Evolutionary conservation across 1,284 basidiomycete species (phyloP).

Genomic region (Neolentinus lepideus): DNA sequence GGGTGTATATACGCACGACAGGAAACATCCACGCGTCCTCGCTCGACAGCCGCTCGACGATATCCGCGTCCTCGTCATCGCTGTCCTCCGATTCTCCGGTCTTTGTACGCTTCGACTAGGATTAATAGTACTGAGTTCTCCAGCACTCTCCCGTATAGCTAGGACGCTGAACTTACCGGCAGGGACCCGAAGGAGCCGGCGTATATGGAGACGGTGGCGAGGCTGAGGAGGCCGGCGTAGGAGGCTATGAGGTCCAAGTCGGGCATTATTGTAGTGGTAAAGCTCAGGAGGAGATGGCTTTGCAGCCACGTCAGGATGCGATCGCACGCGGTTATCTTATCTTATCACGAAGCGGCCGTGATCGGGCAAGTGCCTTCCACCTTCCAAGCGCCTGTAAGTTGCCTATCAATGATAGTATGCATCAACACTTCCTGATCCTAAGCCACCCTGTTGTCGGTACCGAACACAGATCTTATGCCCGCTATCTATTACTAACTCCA

Average conservation of each 20-base stretch:
- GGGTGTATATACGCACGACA: too few relatives aligned
- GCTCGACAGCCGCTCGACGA: conserved; percentile 51
- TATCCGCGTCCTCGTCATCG: conserved; percentile 40
- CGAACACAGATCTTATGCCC: too few relatives aligned
- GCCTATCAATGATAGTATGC: too few relatives aligned
- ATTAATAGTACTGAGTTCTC: not conserved
- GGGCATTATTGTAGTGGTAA: not conserved
- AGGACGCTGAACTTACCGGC: conserved; percentile 35
- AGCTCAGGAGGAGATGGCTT: too few relatives aligned
- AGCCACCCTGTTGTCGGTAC: too few relatives aligned
- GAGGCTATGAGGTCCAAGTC: conserved; percentile 47
- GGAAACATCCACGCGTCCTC: conserved; percentile 75
- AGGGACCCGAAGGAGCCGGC: conserved; percentile 63
- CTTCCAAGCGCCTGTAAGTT: too few relatives aligned
- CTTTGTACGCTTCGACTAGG: not conserved
- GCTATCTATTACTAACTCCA: too few relatives aligned
- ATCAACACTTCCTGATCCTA: too few relatives aligned
- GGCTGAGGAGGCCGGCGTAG: conserved; percentile 55
- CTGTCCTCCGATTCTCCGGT: conserved; percentile 27
- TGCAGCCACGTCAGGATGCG: not conserved
- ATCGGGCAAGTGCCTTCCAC: too few relatives aligned
- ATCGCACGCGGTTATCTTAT: not conserved
- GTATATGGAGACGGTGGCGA: conserved; percentile 59
- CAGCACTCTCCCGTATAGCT: not conserved
- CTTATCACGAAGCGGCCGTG: not conserved